These are phyloP conservation scores for Amaranthus palmeri DNA, from an alignment of 148 eudicot genomes.

Conservation along the genomic window DNA sequence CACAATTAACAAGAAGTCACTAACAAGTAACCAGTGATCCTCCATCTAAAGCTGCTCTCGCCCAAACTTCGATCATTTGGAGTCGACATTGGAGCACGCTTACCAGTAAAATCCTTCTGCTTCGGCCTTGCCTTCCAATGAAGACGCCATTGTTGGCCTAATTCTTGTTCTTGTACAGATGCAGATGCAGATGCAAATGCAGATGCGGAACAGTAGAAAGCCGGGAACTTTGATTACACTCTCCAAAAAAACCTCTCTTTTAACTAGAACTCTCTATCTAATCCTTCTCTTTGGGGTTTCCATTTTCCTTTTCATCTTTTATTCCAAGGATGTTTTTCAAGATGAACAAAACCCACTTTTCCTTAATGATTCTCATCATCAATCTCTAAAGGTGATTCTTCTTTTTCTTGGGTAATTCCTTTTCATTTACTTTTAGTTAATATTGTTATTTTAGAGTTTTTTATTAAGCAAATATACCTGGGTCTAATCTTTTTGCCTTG, in stretches of 20 bases:
- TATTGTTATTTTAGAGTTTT: conserved; percentile 1
- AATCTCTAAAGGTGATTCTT: conserved; percentile 21
- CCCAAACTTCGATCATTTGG: too few relatives aligned
- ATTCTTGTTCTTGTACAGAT: too few relatives aligned
- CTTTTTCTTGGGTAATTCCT: background rate
- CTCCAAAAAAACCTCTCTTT: conserved; percentile 30
- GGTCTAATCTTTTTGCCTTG: background rate
- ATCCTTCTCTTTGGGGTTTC: conserved; percentile 35
- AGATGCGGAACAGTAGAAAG: background rate
- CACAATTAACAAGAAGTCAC: too few relatives aligned
- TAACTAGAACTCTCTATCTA: conserved; percentile 27
- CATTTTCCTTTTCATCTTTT: conserved; percentile 30
- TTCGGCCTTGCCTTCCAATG: too few relatives aligned
- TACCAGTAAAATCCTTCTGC: too few relatives aligned
- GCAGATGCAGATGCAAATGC: too few relatives aligned
- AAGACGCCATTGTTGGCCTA: too few relatives aligned
- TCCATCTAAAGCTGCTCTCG: too few relatives aligned
- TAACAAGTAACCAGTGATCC: too few relatives aligned
- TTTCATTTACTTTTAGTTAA: background rate
- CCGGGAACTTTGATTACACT: conserved; percentile 14
- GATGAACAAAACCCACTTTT: conserved; percentile 29
- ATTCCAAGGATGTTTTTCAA: conserved; percentile 31
- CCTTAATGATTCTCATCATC: conserved; percentile 15
- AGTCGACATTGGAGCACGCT: too few relatives aligned
- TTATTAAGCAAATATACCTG: background rate